A percentile compares a stretch with the other conserved stretches of the same genome.
Conservation (phyloP, 2,329 filamentous ascomycete genomes). For the Moelleriella libera region DNA sequence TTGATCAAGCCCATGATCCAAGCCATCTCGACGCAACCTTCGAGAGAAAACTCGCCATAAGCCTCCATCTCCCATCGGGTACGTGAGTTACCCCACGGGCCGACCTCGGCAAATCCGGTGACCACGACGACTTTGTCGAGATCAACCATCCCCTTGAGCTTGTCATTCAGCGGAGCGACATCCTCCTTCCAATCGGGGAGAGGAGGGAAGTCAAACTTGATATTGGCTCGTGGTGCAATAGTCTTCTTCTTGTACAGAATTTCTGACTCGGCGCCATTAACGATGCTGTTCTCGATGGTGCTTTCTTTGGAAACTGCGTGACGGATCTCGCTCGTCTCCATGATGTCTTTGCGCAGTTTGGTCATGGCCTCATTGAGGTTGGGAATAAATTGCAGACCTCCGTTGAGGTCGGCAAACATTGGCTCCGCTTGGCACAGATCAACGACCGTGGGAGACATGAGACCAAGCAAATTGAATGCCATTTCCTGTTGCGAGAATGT, state of each 20-base stretch:
- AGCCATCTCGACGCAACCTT: conserved; percentile 97
- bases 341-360: conserved; percentile 83
- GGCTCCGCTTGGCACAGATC: conserved; percentile 93
- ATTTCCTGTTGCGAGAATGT: conserved; percentile 99
- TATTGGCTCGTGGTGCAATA: conserved; percentile 87
- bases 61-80: conserved; percentile 99
- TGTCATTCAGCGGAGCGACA: conserved; percentile 73
- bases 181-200: conserved; percentile 88
- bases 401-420: conserved; percentile 94
- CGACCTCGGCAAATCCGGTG: conserved; percentile 89
- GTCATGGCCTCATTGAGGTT: conserved; percentile 93
- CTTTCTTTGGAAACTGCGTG: conserved; percentile 92
- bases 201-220: conserved; percentile 91
- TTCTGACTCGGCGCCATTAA: conserved; percentile 89
- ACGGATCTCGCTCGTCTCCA: conserved; percentile 87
- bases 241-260: conserved; percentile 88
- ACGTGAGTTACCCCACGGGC: conserved; percentile 95
- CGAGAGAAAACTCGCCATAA: conserved; percentile 87
- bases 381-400: conserved; percentile 92
- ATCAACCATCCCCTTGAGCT: conserved; percentile 95
- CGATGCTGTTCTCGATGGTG: conserved; percentile 88
- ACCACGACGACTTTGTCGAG: conserved; percentile 96
- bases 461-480: conserved; percentile 94
- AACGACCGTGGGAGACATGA: conserved; percentile 89
- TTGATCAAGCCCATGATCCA: conserved; percentile 99